A percentile compares a stretch with the other conserved stretches of the same genome.
Evolutionary conservation across 768 basidiomycete species (phyloP).

Genomic region (Boletus vermiculosoides): DNA sequence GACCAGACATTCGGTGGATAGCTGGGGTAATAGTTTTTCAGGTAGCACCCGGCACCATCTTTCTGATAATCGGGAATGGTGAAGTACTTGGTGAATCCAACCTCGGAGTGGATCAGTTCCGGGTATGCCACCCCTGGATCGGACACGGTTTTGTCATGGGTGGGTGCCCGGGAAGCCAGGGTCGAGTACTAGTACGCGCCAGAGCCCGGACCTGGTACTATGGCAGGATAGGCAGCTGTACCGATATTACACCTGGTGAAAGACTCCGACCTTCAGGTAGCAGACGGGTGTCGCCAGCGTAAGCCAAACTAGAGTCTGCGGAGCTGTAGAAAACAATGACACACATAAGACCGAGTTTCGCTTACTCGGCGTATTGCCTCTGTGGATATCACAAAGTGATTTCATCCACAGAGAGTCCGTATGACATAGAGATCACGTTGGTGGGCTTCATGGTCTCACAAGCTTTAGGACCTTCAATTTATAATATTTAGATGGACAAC

Average conservation of each 20-base stretch:
- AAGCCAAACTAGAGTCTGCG: neutral
- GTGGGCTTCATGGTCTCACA: neutral
- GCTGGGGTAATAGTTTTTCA: no score
- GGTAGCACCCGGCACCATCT: no score
- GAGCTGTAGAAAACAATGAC: neutral
- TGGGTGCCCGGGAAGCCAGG: no score
- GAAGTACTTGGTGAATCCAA: no score
- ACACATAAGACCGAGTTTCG: neutral
- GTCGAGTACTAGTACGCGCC: conserved; percentile 35
- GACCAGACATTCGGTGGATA: no score
- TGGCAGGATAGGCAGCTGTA: neutral
- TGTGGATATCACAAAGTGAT: no score
- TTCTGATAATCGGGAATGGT: no score
- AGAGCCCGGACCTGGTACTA: neutral
- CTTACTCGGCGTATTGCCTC: neutral
- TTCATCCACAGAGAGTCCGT: neutral
- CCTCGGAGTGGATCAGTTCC: no score
- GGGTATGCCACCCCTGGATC: no score
- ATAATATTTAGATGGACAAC: neutral
- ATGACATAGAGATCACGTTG: neutral
- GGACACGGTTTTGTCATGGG: no score
- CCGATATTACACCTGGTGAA: neutral
- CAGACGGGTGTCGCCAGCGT: neutral
- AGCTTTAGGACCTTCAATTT: neutral
- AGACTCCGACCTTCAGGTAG: neutral